phyloP scores from a whole-genome alignment of 176 grass and related monocot species.

The Miscanthus lutarioriparius region DNA sequence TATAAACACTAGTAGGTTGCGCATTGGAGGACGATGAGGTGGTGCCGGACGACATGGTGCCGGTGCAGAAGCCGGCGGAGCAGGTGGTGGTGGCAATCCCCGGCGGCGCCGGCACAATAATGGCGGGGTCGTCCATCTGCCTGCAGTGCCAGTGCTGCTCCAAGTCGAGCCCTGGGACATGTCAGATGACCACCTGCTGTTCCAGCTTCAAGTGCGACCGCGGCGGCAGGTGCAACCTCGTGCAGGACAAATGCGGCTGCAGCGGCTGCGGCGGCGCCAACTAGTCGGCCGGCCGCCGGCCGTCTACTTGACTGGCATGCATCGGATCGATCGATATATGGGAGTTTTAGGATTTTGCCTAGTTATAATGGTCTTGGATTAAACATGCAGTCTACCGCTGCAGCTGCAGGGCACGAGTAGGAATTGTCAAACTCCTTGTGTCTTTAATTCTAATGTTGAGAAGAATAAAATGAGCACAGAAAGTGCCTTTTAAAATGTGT shows the following conservation, averaged over 20 bases:
- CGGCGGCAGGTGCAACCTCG: too few species aligned
- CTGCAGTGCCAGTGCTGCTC: conserved; percentile 28
- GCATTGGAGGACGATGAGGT: background rate
- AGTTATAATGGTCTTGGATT: background rate
- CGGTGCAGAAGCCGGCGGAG: background rate
- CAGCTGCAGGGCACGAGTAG: background rate
- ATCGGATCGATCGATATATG: background rate
- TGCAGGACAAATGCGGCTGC: too few species aligned
- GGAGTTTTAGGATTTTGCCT: background rate
- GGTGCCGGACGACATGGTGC: conserved; percentile 22
- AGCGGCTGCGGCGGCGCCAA: too few species aligned
- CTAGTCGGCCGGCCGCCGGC: too few species aligned
- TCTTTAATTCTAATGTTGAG: background rate
- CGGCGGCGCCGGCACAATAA: background rate
- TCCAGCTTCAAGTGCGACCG: background rate
- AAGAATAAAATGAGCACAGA: background rate
- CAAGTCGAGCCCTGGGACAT: background rate
- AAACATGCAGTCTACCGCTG: background rate
- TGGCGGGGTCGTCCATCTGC: background rate
- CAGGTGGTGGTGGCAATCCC: background rate
- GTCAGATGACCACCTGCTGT: background rate
- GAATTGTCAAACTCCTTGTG: too few species aligned
- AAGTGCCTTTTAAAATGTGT: background rate
- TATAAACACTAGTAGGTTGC: background rate
- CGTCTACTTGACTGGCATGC: background rate